Base-by-base conservation (phyloP, 306 rosid genomes). In the Alnus glutinosa region DNA sequence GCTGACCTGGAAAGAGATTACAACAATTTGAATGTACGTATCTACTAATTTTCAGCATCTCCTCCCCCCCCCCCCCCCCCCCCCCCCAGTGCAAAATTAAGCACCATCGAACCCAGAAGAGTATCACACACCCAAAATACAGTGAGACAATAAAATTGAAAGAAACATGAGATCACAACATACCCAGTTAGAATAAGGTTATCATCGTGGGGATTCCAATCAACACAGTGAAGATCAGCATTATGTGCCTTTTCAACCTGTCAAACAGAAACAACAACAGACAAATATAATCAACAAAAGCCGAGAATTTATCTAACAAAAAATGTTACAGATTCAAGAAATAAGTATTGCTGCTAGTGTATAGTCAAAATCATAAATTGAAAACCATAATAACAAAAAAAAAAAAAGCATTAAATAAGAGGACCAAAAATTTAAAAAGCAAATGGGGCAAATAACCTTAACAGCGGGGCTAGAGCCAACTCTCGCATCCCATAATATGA, bases 211-310 rank as follows among this genome's bases (percentile, higher is more conserved):
- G 98, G 99, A 85, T 90, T 96, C 99, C 99, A 96, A 87, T 96
- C 99, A 85, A 96, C 99, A 87, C 99, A 96, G 81, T 96, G 99
- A 82, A 95, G 94, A 93, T 96, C 99, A 77, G 97, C 91, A 93
- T 93, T 76, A 36, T 96, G 99, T 36, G 99, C 99, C 54, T 91
- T 96, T 85, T 96, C 97, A 74, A 96, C 98, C 99, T 96, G 87
- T 61, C 58, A 76, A 75, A 77, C 69, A 83, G 73, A 88, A 81
- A 57, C 77, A 78, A 28, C 57, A 57, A 58, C 34, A 11, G 70
- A 66, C 16, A 82, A 76, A 14, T 5, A 47, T 36, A 23, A 70
- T 70, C 23, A 28, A 55, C 37, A 46, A 11, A 54, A 51, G 71
- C 68, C n/a, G 16, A 68, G 30, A 68, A 68, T 9, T 64, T 42